Evolutionary conservation across 345 rosid species (phyloP), one percentile per base, ranked within the genome.

Genomic region (Lepidium africanum): DNA sequence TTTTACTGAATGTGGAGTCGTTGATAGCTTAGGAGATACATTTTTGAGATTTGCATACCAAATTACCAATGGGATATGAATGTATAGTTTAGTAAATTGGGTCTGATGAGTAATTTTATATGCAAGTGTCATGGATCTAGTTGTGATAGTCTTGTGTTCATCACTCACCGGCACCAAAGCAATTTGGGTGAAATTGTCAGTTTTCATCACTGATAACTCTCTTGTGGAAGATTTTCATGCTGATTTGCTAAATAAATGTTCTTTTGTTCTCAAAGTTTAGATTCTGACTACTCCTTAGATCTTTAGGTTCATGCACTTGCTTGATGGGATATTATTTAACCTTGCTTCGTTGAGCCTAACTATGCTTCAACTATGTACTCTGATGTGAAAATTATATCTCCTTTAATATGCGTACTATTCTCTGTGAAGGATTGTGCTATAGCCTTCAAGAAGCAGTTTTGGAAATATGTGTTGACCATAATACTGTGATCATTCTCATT

Each of bases 111-210:
- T 58, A 7, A 57, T 36, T n/a, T 33, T 47, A 25, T 58, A 47
- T 59, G 27, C 7, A 21, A 41, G 10, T 37, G 12, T 8, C 42
- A 39, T 38, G 50, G 67, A 50, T 59, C 53, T 25, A 60, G 47
- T 40, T 61, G 13, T 50, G 56, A 30, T n/a, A 25, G 7, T 27
- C 50, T 0, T 55, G 53, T 67, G 23, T 57, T 57, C 47, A 57
- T 69, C 50, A 48, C 59, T 59, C 50, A 30, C 10, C 33, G 45
- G 60, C 67, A 49, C 50, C 52, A 19, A 50, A 59, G 42, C 67
- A 16, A 32, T 41, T 51, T 69, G 17, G 35, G 32, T 69, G 15
- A 50, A 50, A 15, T 42, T 70, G 50, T 59, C 52, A 70, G 36
- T 30, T 49, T 17, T 40, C 41, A 16, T 49, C 40, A 16, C 2